Evolutionary conservation across 2,329 filamentous ascomycete genomes (phyloP), one percentile per base, ranked within the genome.

Genomic region (Lasiodiplodia theobromae): DNA sequence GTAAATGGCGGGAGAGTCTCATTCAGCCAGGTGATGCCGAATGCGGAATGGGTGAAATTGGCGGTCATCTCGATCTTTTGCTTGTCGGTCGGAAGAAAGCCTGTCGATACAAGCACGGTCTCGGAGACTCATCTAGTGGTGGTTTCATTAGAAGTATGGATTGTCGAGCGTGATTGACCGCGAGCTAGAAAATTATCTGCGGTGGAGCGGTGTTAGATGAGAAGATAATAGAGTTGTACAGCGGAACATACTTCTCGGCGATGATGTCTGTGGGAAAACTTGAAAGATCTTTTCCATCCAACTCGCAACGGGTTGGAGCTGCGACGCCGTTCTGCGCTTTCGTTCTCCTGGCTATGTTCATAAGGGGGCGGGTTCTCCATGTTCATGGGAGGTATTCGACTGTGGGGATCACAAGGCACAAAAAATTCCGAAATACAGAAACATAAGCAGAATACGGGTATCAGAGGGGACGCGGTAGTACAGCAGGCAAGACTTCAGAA

Each of bases 1-100:
- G 82, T 86, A 64, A 82, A 88, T 0, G 75, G 44, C 0, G 85
- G 85, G 0, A 82, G 72, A 0, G 74, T 73, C 18, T 87, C 84
- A 0, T 80, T 79, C 0, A 87, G 75, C 81, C 83, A 85, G 0
- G 77, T 77, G 0, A 85, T 80, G 0, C 80, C 82, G 66, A 86
- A 86, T 0, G 81, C 82, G 0, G 78, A 81, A 6, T 86, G 82
- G 0, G 84, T 70, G 14, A 86, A 79, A 0, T 77, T 72, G 0
- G 77, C 71, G 1, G 79, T 78, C 0, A 86, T 37, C 0, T 25
- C 65, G 2, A 71, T 63, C 0, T 66, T 52, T 53, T 84, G 82
- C 3, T 77, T 7, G 0, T 37, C 56, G 0, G 80, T 16, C 0
- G 81, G 72, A 0, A 78, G 68, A 34, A 76, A 76, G 0, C 47